Evolutionary conservation across 2,329 filamentous ascomycete genomes (phyloP), one percentile per base, ranked within the genome.

Genomic region (Canariomyces notabilis): DNA sequence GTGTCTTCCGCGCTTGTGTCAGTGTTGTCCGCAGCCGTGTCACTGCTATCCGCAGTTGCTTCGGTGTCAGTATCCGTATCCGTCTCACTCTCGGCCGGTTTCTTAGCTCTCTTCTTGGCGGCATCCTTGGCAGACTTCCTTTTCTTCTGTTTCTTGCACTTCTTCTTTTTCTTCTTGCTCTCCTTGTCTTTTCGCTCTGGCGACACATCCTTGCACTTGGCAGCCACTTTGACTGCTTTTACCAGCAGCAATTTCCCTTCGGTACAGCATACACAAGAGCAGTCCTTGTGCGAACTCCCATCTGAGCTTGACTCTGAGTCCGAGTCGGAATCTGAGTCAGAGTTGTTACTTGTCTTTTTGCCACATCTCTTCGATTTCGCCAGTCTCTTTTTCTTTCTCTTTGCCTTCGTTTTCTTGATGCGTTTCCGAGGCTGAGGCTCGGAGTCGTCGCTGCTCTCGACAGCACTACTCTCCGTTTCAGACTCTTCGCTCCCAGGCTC

Each of bases 251-350:
- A 56, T 36, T 61, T 59, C 15, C 53, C 58, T 5, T 45, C 42
- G 4, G 53, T 53, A 42, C 67, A 69, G 8, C 60, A 59, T 2
- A 47, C 42, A 43, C 67, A 70, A 26, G 58, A 53, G 42, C 65
- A 70, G 22, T 59, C 63, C 4, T 62, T 62, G 29, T 69, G 65
- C 16, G 40, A 38, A 14, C 23, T 42, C 12, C 45, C 32, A 9
- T 50, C 44, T 3, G 47, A 20, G 15, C 42, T 22, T 15, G 42
- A 38, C 5, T 34, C 23, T 11, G 12, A 38, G 16, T 42, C n/a
- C n/a, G n/a, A n/a, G n/a, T n/a, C 44, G 3, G 47, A 20, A 15
- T 44, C 29, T 15, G 42, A 38, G 6, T 34, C 23, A 14, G 12
- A 38, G 16, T 42, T 22, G 37, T 19, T 37, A 16, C 22, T 48